phyloP scores from a whole-genome alignment of 2,329 filamentous ascomycete species.

The Aschersonia sp. region DNA sequence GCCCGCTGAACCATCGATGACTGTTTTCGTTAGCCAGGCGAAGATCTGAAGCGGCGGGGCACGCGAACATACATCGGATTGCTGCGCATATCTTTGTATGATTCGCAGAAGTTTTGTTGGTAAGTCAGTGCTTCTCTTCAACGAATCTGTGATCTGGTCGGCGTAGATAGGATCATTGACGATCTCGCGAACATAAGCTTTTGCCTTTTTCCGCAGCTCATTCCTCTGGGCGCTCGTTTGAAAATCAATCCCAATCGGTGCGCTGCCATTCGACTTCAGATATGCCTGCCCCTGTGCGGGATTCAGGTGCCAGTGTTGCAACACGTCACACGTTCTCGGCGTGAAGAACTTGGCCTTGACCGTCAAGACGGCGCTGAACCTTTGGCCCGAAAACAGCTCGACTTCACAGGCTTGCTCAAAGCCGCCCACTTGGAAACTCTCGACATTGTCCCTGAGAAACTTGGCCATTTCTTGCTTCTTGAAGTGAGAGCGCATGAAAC shows the following conservation, averaged over 20 bases:
- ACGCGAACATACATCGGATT: constrained; percentile 23
- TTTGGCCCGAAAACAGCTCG: constrained; percentile 31
- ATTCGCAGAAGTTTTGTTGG: constrained; percentile 31
- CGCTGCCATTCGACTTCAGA: constrained; percentile 25
- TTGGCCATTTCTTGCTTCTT: constrained; percentile 30
- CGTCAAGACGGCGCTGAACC: constrained; percentile 29
- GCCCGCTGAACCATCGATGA: constrained; percentile 36
- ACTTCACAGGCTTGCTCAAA: constrained; percentile 25
- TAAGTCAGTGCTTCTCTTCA: constrained; percentile 25
- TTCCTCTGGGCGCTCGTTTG: constrained; percentile 25
- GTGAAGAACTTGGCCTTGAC: constrained; percentile 37
- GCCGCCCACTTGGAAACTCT: constrained; percentile 26
- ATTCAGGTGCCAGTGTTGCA: constrained; percentile 36
- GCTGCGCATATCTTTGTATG: constrained; percentile 30
- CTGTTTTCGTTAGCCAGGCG: constrained; percentile 8
- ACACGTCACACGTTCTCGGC: constrained; percentile 28
- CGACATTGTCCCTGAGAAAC: constrained; percentile 35
- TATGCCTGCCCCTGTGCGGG: constrained; percentile 21
- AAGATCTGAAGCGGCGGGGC: too few species aligned
- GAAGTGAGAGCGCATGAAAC: constrained; percentile 35
- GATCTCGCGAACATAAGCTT: constrained; percentile 34
- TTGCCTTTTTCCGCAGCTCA: constrained; percentile 28
- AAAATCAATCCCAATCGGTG: constrained; percentile 35
- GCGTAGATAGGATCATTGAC: constrained; percentile 31
- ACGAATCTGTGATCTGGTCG: constrained; percentile 32